These are phyloP conservation scores for Sugiyamaella americana DNA, from an alignment of 805 yeast genomes.

Conservation along the genomic window DNA sequence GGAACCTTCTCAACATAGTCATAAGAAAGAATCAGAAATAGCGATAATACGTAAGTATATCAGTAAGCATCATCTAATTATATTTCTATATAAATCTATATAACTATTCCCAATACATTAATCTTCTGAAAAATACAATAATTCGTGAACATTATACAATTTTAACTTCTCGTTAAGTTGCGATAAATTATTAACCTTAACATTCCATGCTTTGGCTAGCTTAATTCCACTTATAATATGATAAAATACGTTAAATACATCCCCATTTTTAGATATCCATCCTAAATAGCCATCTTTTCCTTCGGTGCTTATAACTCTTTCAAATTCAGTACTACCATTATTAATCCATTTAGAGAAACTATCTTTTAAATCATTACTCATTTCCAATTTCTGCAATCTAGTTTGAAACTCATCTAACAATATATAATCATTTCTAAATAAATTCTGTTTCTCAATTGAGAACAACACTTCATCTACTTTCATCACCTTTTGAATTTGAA, in stretches of 20 bases:
- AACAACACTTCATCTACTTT: conserved; percentile 42
- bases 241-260: conserved; percentile 1
- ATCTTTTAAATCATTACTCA: background rate
- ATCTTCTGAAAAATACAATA: no score
- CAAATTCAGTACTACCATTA: background rate
- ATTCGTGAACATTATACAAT: no score
- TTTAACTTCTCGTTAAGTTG: no score
- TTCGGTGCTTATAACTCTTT: background rate
- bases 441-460: conserved; percentile 60
- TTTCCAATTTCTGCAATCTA: background rate
- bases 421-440: conserved; percentile 49
- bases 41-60: no score
- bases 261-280: conserved; percentile 4
- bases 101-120: no score
- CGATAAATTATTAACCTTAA: background rate
- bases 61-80: no score
- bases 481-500: conserved; percentile 22
- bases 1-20: no score
- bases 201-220: background rate
- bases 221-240: background rate
- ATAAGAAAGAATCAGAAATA: no score
- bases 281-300: conserved; percentile 1
- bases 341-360: conserved; percentile 6
- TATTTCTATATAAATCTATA: no score
- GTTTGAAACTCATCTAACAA: conserved; percentile 14